Evolutionary conservation across 257 asterid species (phyloP), one percentile per base, ranked within the genome.

Genomic region (Solanum dulcamara): DNA sequence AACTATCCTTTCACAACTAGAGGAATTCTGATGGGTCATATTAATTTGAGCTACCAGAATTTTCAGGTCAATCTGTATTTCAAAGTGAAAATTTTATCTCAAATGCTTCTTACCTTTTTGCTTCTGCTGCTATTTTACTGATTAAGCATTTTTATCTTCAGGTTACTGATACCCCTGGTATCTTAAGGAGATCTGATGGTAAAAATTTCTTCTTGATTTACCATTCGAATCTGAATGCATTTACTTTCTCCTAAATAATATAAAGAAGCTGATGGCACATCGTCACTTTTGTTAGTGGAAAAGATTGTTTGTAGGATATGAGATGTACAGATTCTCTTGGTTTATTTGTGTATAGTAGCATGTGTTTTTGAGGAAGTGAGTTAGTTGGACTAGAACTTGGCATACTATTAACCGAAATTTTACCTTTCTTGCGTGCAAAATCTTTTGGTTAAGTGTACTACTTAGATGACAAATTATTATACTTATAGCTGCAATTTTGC

Each of bases 101-200:
- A 38, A 33, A 77, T 74, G 87, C 71, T 81, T 86, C 80, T 81
- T 57, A 3, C 67, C 48, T 80, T 85, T 57, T 64, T 28, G 28
- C 74, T 48, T 79, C 26, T 68, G 46, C 50, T 66, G 51, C 64
- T 67, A 62, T 83, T 51, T 86, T 85, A 53, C 55, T 86, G 84
- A 87, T 85, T 28, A 17, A 79, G 44, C 3, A 59, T 71, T 57
- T 83, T 84, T 86, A 68, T 84, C 87, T 84, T 74, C 93, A 96
- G 98, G 99, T 96, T 26, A 96, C 99, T 37, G 99, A 95, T 89
- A 96, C 99, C 51, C 99, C 99, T 62, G 99, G 99, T 60, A 89
- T 96, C 57, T 88, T 96, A 84, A 88, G 97, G 87, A 90, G 98
- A 85, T 87, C 82, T 87, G 99, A 96, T 74, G 99, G 99, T 94